Evolutionary conservation across 441 rosid species (phyloP), one percentile per base, ranked within the genome.

Genomic region (Gossypium laxum): DNA sequence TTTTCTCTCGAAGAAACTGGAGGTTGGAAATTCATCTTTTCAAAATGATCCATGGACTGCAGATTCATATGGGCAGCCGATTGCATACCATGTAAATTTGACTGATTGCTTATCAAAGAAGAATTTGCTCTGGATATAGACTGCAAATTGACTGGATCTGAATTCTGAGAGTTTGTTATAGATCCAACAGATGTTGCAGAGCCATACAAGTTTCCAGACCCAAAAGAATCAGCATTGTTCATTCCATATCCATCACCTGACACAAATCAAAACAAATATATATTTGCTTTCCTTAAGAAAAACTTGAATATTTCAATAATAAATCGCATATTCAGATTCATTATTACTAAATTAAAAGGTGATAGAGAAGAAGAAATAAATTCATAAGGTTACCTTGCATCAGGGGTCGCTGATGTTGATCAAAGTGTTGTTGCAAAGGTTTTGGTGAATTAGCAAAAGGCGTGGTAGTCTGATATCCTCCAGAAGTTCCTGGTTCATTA

Each of bases 221-320:
- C 89, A 19, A 88, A 78, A 77, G 89, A 77, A 76, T 90, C 98
- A 41, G 88, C 73, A 77, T 66, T 83, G 75, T 71, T 80, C 78
- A 86, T 74, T 72, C 87, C 89, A 88, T 85, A 89, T 54, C 88
- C 96, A 80, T 91, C 97, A 78, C 96, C 99, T 96, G 87, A 78
- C 61, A 82, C 80, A 54, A 71, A 17, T 57, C 80, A 30, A 70
- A 17, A 32, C 72, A 24, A 56, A 11, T 12, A 47, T n/a, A 11
- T 3, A 22, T 65, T 67, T 3, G 21, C 28, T 28, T 32, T 45
- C 38, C 28, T 43, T 74, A 65, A 77, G 71, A 77, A 41, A 34
- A 47, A 61, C 28, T 65, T 19, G 0, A 28, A 34, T 54, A 71
- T 50, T 8, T 58, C 19, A 30, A 75, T 32, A 60, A 60, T 61